Evolutionary conservation across 2,329 filamentous ascomycete species (phyloP).

Genomic region (Trichoderma sp.): DNA sequence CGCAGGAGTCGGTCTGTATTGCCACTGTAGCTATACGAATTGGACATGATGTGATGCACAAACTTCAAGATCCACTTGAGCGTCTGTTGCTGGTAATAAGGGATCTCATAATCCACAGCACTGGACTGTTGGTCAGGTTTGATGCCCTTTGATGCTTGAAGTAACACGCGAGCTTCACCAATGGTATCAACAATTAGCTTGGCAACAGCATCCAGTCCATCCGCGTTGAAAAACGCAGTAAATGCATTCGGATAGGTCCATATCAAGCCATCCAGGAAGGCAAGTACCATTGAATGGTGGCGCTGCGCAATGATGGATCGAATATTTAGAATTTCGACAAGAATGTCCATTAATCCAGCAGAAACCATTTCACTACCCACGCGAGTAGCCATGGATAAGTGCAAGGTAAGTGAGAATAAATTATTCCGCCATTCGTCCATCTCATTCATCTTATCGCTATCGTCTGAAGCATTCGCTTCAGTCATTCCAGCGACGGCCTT

Average conservation of each 20-base stretch:
- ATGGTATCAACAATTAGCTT: slow-evolving; percentile 82
- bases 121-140: slow-evolving; percentile 69
- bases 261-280: slow-evolving; percentile 85
- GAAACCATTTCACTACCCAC: slow-evolving; percentile 83
- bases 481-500: slow-evolving; percentile 86
- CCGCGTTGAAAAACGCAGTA: slow-evolving; percentile 75
- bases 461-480: slow-evolving; percentile 53
- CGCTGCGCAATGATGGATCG: slow-evolving; percentile 80
- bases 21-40: slow-evolving; percentile 65
- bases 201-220: slow-evolving; percentile 88
- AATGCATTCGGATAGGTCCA: slow-evolving; percentile 85
- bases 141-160: slow-evolving; percentile 71
- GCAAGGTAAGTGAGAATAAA: slow-evolving; percentile 83
- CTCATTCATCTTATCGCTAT: slow-evolving; percentile 62
- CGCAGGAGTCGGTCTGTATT: slow-evolving; percentile 88
- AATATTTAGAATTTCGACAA: slow-evolving; percentile 84
- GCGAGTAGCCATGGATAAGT: slow-evolving; percentile 72
- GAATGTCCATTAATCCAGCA: slow-evolving; percentile 83
- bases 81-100: slow-evolving; percentile 90
- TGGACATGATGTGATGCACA: slow-evolving; percentile 92
- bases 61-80: slow-evolving; percentile 95
- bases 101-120: slow-evolving; percentile 88
- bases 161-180: slow-evolving; percentile 64
- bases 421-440: slow-evolving; percentile 88
- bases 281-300: slow-evolving; percentile 79